Evolutionary conservation across 2,329 filamentous ascomycete genomes (phyloP).

Genomic region (Trichothecium roseum): DNA sequence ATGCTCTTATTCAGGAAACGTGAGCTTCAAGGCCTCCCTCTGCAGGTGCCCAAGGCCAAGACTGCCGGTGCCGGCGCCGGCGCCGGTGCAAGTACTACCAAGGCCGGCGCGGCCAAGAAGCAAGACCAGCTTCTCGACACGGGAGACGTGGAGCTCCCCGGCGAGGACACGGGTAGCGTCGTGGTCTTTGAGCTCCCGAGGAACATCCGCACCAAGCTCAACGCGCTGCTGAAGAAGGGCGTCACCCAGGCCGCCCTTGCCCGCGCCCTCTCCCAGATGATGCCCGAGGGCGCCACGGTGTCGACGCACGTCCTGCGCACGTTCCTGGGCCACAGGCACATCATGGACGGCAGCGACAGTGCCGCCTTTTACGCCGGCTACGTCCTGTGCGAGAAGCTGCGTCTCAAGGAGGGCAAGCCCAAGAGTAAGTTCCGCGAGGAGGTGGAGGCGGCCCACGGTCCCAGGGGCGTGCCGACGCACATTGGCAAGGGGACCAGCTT

Average conservation of each 20-base stretch:
- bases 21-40: slow-evolving; percentile 34
- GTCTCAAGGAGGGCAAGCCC: slow-evolving; percentile 37
- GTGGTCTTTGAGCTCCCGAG: slow-evolving; percentile 47
- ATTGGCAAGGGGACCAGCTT: too few species aligned
- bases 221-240: slow-evolving; percentile 30
- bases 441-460: slow-evolving; percentile 33
- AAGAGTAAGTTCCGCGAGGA: slow-evolving; percentile 39
- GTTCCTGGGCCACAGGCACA: slow-evolving; percentile 40
- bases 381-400: slow-evolving; percentile 49
- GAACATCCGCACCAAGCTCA: slow-evolving; percentile 46
- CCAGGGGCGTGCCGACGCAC: slow-evolving; percentile 11
- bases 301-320: slow-evolving; percentile 32
- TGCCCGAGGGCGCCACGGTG: slow-evolving; percentile 23
- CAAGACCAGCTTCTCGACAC: slow-evolving; percentile 26
- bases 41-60: slow-evolving; percentile 11
- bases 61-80: slow-evolving; percentile 18
- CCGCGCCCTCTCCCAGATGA: slow-evolving; percentile 34
- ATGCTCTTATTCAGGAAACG: slow-evolving; percentile 38
- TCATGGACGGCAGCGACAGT: slow-evolving; percentile 35
- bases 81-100: slow-evolving; percentile 11
- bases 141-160: slow-evolving; percentile 28
- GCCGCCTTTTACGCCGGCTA: slow-evolving; percentile 43
- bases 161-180: slow-evolving; percentile 35
- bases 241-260: slow-evolving; percentile 42
- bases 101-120: slow-evolving; percentile 12